These are phyloP conservation scores for Rhizopus arrhizus DNA, from an alignment of 371 early-diverging fungal species.

Conservation along the genomic window DNA sequence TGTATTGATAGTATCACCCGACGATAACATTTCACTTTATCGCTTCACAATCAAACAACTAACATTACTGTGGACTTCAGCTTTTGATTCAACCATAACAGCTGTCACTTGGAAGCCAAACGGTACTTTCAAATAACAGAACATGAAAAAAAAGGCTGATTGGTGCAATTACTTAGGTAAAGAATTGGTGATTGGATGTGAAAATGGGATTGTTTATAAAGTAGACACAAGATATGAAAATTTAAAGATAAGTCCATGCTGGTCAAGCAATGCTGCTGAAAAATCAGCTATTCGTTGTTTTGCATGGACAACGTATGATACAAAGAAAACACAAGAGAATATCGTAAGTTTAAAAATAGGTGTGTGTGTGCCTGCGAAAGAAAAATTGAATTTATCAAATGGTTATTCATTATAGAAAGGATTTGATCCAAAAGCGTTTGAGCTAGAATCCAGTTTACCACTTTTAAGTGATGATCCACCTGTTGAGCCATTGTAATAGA, in stretches of 20 bases:
- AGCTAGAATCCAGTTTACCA: conserved; percentile 15
- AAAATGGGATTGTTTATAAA: conserved; percentile 22
- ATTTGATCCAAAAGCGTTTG: conserved; percentile 23
- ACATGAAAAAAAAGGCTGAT: background rate
- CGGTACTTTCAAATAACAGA: conserved; percentile 9
- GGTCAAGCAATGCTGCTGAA: background rate
- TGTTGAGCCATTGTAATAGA: conserved; percentile 19
- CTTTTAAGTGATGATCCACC: conserved; percentile 19
- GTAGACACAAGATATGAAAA: conserved; percentile 14
- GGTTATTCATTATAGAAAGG: conserved; percentile 18
- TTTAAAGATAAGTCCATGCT: conserved; percentile 13
- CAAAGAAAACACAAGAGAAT: conserved; percentile 12
- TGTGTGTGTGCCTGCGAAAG: background rate
- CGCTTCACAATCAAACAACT: conserved; percentile 4
- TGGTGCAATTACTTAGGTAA: conserved; percentile 16
- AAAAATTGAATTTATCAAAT: background rate
- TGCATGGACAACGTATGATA: conserved; percentile 21
- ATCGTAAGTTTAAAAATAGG: conserved; percentile 18
- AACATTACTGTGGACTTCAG: conserved; percentile 15
- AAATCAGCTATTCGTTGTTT: conserved; percentile 8
- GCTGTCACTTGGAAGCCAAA: conserved; percentile 25
- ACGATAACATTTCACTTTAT: conserved; percentile 13
- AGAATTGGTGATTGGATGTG: conserved; percentile 25
- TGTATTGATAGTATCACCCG: conserved; percentile 19
- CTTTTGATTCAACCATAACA: conserved; percentile 6